A percentile compares a stretch with the other conserved stretches of the same genome.
phyloP scores from a whole-genome alignment of 2,329 filamentous ascomycete species.

The Alternaria hordeiaustralica region DNA sequence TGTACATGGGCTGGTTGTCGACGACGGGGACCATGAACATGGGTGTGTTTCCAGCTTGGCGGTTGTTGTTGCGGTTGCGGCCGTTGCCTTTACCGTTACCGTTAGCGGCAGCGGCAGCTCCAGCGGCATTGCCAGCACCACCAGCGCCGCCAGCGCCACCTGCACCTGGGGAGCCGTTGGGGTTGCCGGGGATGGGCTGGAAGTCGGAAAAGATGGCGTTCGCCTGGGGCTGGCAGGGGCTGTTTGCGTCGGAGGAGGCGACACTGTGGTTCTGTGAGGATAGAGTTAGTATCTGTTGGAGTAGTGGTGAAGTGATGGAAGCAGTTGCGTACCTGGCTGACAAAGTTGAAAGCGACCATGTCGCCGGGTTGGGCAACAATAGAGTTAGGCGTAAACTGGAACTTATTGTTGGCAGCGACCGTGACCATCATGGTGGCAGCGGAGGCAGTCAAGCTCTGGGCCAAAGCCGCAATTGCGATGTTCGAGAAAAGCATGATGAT shows the following conservation, averaged over 20 bases:
- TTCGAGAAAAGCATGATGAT: slow-evolving; percentile 32
- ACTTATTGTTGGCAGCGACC: slow-evolving; percentile 41
- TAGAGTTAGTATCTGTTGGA: background rate
- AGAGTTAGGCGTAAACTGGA: slow-evolving; percentile 36
- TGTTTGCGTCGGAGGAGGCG: slow-evolving; percentile 33
- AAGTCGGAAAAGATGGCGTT: slow-evolving; percentile 40
- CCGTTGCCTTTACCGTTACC: slow-evolving; percentile 19
- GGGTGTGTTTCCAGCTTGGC: slow-evolving; percentile 29
- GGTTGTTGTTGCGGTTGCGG: slow-evolving; percentile 30
- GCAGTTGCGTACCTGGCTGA: slow-evolving; percentile 19
- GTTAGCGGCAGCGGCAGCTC: slow-evolving; percentile 12
- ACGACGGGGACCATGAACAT: slow-evolving; percentile 38
- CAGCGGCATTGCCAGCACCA: slow-evolving; percentile 12
- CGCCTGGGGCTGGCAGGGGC: slow-evolving; percentile 29
- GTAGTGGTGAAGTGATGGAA: background rate
- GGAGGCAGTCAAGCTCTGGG: slow-evolving; percentile 33
- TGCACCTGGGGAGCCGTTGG: slow-evolving; percentile 10
- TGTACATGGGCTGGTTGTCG: slow-evolving; percentile 71
- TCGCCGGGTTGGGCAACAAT: slow-evolving; percentile 37
- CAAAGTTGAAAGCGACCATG: slow-evolving; percentile 37
- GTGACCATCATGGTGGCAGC: slow-evolving; percentile 40
- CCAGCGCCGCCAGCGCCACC: slow-evolving; percentile 18
- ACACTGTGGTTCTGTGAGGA: slow-evolving; percentile 35
- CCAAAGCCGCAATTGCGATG: slow-evolving; percentile 27
- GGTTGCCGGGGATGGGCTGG: slow-evolving; percentile 28